These are phyloP conservation scores for Gloeostereum incarnatum DNA, from an alignment of 768 basidiomycete species.

Conservation along the genomic window DNA sequence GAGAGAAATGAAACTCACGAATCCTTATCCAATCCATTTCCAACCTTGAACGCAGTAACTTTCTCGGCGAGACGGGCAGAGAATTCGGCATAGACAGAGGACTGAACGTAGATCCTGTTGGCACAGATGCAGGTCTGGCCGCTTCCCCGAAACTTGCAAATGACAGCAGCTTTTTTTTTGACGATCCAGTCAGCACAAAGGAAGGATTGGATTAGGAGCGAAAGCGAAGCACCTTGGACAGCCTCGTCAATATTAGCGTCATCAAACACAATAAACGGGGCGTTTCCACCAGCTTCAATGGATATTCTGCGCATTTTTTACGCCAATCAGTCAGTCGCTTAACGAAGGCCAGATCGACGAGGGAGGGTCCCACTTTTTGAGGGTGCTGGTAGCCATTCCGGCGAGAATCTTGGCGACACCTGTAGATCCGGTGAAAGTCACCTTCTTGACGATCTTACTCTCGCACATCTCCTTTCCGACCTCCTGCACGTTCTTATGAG, in stretches of 20 bases:
- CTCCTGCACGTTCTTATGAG: slow-evolving; percentile 73
- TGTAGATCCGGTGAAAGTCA: slow-evolving; percentile 89
- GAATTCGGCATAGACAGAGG: slow-evolving; percentile 87
- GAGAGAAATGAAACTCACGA: slow-evolving; percentile 37
- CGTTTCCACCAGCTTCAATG: slow-evolving; percentile 88
- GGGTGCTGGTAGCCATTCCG: slow-evolving; percentile 59
- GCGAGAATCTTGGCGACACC: slow-evolving; percentile 71
- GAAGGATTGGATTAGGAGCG: slow-evolving; percentile 2
- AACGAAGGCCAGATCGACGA: not conserved
- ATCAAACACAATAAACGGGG: slow-evolving; percentile 95
- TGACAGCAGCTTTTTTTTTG: slow-evolving; percentile 53
- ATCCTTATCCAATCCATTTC: slow-evolving; percentile 73
- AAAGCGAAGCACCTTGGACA: slow-evolving; percentile 54
- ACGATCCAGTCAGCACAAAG: too few relatives aligned
- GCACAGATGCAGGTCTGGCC: slow-evolving; percentile 87
- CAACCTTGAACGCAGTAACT: slow-evolving; percentile 79
- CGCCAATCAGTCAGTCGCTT: slow-evolving; percentile 2
- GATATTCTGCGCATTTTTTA: slow-evolving; percentile 45
- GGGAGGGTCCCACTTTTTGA: slow-evolving; percentile 62
- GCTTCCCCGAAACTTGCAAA: slow-evolving; percentile 71
- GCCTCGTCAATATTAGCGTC: slow-evolving; percentile 93
- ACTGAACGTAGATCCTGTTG: slow-evolving; percentile 91
- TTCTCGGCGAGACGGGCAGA: slow-evolving; percentile 77
- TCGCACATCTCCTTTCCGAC: slow-evolving; percentile 94
- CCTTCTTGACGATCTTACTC: slow-evolving; percentile 76